Percentiles rank a stretch among this genome's conserved stretches.
Evolutionary conservation across 768 basidiomycete genomes (phyloP).

Genomic region (Pulveroboletus sp.): DNA sequence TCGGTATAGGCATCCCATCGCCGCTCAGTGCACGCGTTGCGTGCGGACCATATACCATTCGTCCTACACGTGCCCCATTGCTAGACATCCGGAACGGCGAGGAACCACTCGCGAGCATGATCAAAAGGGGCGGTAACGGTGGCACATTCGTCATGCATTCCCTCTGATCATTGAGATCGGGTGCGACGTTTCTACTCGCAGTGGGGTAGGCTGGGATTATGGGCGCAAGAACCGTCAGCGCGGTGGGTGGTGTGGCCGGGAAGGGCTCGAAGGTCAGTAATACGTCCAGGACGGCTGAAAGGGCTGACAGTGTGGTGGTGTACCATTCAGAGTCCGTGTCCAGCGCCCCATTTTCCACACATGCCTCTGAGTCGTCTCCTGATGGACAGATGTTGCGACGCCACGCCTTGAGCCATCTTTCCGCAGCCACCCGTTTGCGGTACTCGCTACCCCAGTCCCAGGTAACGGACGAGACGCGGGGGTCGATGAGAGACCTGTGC

Average conservation of each 20-base stretch:
- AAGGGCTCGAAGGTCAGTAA: conserved; percentile 33
- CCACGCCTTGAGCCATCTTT: conserved; percentile 24
- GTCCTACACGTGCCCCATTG: conserved; percentile 16
- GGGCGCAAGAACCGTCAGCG: conserved; percentile 16
- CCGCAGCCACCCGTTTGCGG: conserved; percentile 20
- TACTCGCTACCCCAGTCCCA: conserved; percentile 27
- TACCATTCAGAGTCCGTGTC: neutral
- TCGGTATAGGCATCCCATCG: conserved; percentile 3
- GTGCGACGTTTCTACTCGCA: conserved; percentile 6
- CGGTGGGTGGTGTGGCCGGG: conserved; percentile 22
- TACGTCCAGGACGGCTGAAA: conserved; percentile 33
- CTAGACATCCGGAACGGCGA: conserved; percentile 20
- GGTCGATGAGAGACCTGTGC: conserved; percentile 25
- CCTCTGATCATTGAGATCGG: conserved; percentile 3
- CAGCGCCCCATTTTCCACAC: too few relatives aligned
- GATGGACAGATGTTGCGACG: conserved; percentile 14
- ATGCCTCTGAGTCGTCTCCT: neutral
- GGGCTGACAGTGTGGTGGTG: conserved; percentile 8
- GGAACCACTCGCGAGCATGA: conserved; percentile 20
- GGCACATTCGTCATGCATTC: conserved; percentile 30
- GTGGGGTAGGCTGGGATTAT: conserved; percentile 7
- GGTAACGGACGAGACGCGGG: conserved; percentile 12
- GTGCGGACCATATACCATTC: conserved; percentile 21
- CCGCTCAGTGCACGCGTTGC: neutral
- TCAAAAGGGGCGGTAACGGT: conserved; percentile 30